Conservation (phyloP, 2,329 filamentous ascomycete genomes). For the Karstenula rhodostoma region DNA sequence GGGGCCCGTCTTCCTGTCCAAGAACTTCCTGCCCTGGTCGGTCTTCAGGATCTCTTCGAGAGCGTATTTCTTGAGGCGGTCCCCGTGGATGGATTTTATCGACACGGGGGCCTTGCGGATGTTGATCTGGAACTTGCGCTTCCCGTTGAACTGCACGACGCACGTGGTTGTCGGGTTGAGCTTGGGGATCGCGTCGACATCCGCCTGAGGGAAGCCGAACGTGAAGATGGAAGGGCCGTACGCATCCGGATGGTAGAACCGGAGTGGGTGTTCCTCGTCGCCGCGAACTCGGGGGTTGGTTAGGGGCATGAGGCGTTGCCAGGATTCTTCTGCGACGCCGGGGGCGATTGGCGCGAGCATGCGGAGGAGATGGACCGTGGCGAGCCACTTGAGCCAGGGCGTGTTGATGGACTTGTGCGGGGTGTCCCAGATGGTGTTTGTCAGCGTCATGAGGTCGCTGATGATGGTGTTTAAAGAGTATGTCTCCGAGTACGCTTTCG, state of each 20-base stretch:
- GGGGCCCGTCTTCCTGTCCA: slow-evolving; percentile 47
- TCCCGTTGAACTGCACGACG: slow-evolving; percentile 83
- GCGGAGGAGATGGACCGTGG: slow-evolving; percentile 67
- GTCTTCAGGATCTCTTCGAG: slow-evolving; percentile 68
- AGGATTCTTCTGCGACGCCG: slow-evolving; percentile 82
- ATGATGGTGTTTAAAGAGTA: slow-evolving; percentile 84
- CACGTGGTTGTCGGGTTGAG: slow-evolving; percentile 63
- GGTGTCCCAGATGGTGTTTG: slow-evolving; percentile 63
- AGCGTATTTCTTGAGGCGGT: slow-evolving; percentile 67
- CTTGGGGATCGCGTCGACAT: slow-evolving; percentile 59
- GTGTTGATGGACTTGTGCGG: slow-evolving; percentile 45
- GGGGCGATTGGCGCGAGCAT: slow-evolving; percentile 83
- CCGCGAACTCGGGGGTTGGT: slow-evolving; percentile 24
- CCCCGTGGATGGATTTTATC: slow-evolving; percentile 29
- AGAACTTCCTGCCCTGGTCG: slow-evolving; percentile 65
- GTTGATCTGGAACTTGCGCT: slow-evolving; percentile 71
- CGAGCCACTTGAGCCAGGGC: slow-evolving; percentile 58
- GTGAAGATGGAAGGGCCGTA: slow-evolving; percentile 52
- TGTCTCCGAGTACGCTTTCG: slow-evolving; percentile 72
- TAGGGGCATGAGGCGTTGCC: slow-evolving; percentile 64
- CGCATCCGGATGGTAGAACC: slow-evolving; percentile 11
- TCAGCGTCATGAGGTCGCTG: slow-evolving; percentile 82
- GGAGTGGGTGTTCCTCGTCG: slow-evolving; percentile 16
- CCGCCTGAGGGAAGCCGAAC: slow-evolving; percentile 64
- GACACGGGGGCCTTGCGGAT: slow-evolving; percentile 62